Evolutionary conservation across 352 stramenopile genomes (phyloP).

Genomic region (Pythium chondricola): DNA sequence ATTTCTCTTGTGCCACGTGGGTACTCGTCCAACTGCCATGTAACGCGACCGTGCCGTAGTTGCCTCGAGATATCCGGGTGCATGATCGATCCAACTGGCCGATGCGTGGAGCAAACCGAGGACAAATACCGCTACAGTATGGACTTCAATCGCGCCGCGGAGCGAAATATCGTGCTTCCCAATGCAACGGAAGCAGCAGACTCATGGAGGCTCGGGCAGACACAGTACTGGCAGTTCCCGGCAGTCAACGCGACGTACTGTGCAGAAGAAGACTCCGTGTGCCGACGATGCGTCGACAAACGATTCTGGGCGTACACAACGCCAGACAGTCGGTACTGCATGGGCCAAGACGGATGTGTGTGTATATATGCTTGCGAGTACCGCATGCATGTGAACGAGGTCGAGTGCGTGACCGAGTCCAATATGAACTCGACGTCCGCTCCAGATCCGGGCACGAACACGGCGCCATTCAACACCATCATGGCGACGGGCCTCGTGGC

Average conservation of each 20-base stretch:
- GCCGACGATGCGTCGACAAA: conserved; percentile 3
- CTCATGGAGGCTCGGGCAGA: not conserved
- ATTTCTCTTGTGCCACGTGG: not conserved
- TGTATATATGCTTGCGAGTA: conserved; percentile 6
- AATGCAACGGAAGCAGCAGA: not conserved
- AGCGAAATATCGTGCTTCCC: not conserved
- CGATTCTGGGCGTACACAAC: conserved; percentile 3
- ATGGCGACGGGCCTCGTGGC: too few species aligned
- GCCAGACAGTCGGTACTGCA: conserved; percentile 4
- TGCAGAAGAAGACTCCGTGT: not conserved
- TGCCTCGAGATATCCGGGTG: conserved; percentile 9
- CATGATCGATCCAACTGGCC: not conserved
- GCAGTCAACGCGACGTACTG: conserved; percentile 6
- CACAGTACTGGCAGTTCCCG: conserved; percentile 7
- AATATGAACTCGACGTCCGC: too few species aligned
- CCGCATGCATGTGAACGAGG: too few species aligned
- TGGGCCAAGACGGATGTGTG: conserved; percentile 1
- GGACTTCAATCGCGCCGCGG: not conserved
- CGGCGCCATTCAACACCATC: too few species aligned
- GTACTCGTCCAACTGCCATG: conserved; percentile 1
- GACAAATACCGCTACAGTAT: not conserved
- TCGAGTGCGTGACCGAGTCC: too few species aligned
- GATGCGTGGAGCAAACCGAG: not conserved
- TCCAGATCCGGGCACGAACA: too few species aligned
- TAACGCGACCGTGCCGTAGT: conserved; percentile 7